A percentile compares a stretch with the other conserved stretches of the same genome.
Evolutionary conservation across 75 land plant genomes (phyloP).

Genomic region (Larix kaempferi): DNA sequence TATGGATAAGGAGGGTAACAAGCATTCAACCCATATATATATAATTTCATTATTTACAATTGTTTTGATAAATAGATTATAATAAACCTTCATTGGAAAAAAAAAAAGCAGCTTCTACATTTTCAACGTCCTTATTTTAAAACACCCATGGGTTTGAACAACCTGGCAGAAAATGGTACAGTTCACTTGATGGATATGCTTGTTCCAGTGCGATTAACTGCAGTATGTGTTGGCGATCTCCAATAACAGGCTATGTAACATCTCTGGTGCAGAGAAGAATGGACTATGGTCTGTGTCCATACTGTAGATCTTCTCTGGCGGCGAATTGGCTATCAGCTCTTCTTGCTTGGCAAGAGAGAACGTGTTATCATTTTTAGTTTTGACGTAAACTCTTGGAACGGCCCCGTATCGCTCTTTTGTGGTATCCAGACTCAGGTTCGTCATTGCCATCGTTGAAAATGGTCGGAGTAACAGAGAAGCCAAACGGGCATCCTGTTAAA

Average conservation of each 20-base stretch:
- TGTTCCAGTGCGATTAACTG: neutral
- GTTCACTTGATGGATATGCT: too few species aligned
- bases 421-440: neutral
- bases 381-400: slow-evolving; percentile 1
- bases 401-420: neutral
- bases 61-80: too few species aligned
- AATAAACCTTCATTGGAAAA: too few species aligned
- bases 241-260: neutral
- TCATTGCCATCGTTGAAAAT: neutral
- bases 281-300: neutral
- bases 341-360: neutral
- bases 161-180: too few species aligned
- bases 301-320: neutral
- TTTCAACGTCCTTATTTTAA: too few species aligned
- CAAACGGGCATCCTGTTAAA: neutral
- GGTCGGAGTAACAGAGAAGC: neutral
- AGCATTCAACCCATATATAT: too few species aligned
- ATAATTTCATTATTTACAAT: too few species aligned
- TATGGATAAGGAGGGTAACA: too few species aligned
- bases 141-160: too few species aligned
- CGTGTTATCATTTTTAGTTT: neutral
- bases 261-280: neutral
- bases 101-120: too few species aligned
- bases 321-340: neutral
- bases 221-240: neutral